Evolutionary conservation across 495 filamentous ascomycete species (phyloP).

Genomic region (Clohesyomyces aquaticus): DNA sequence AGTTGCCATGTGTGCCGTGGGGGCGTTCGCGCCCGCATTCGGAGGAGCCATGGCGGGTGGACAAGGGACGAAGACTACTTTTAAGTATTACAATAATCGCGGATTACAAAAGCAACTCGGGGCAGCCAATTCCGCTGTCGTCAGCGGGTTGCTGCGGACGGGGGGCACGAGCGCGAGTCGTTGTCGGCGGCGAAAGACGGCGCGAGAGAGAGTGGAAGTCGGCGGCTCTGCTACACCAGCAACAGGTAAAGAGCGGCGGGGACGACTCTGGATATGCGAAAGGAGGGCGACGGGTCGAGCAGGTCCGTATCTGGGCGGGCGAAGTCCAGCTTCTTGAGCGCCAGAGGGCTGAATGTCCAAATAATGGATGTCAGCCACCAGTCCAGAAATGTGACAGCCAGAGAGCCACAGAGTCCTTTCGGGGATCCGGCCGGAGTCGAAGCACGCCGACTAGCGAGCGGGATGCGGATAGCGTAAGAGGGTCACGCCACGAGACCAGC

Average conservation of each 20-base stretch:
- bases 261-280: neutral
- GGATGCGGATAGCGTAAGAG: neutral
- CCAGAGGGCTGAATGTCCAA: neutral
- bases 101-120: neutral
- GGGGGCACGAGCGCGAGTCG: no score
- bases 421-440: constrained; percentile 6
- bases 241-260: neutral
- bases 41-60: constrained; percentile 15
- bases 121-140: neutral
- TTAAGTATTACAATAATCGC: neutral
- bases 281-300: neutral
- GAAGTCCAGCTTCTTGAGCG: neutral
- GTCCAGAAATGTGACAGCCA: neutral
- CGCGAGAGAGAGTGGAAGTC: neutral
- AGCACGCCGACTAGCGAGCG: neutral
- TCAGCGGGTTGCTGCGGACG: neutral
- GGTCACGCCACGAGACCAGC: no score
- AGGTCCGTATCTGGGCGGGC: neutral
- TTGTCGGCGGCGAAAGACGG: neutral
- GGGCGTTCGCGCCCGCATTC: constrained; percentile 7
- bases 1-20: constrained; percentile 72
- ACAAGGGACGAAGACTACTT: neutral
- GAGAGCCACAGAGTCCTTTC: constrained; percentile 2
- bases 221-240: neutral
- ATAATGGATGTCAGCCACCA: constrained; percentile 1